Evolutionary conservation across 106 monocot genomes (phyloP), one percentile per base, ranked within the genome.

Genomic region (Dendrobium huoshanense): DNA sequence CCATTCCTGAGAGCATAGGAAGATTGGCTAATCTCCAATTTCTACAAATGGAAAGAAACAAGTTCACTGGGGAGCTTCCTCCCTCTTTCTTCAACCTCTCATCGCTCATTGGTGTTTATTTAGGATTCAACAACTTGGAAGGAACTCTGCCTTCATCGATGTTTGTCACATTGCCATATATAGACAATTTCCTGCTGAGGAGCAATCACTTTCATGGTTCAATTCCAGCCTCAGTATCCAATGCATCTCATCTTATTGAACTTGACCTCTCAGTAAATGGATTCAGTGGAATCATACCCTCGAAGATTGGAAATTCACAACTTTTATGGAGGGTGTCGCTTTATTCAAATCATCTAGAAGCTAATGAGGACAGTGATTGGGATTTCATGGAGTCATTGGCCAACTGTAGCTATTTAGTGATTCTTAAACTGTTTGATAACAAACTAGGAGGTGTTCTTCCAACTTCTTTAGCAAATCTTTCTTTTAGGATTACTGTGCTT

Each of bases 211-310:
- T 86, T 43, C n/a, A 54, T 2, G 86, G 86, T 5, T 67, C 67
- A 13, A 45, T 86, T 18, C 86, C 83, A 4, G 4, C 18, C 41
- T 86, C 86, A 1, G 22, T 83, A n/a, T 51, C 83, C 13, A 86
- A 86, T 73, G 77, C 77, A 59, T 80, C 82, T 31, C 0, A 33
- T 18, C 75, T 86, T 8, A 19, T 41, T 6, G 13, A 37, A 31
- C 1, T 77, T 4, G 74, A 31, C 9, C 64, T 84, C n/a, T 45
- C 8, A 2, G 19, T 4, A 6, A 84, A 79, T 65, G 47, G 4
- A 45, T 49, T 84, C 33, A 43, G 43, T 19, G 84, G 84, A 4
- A 9, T 43, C 2, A 65, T 84, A 19, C 84, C 84, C 3, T 18
- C 25, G 10, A 49, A 54, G 10, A 16, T 84, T 4, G 84, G 84